Evolutionary conservation across 2,329 filamentous ascomycete genomes (phyloP).

Genomic region (Epichloe coenophiala): DNA sequence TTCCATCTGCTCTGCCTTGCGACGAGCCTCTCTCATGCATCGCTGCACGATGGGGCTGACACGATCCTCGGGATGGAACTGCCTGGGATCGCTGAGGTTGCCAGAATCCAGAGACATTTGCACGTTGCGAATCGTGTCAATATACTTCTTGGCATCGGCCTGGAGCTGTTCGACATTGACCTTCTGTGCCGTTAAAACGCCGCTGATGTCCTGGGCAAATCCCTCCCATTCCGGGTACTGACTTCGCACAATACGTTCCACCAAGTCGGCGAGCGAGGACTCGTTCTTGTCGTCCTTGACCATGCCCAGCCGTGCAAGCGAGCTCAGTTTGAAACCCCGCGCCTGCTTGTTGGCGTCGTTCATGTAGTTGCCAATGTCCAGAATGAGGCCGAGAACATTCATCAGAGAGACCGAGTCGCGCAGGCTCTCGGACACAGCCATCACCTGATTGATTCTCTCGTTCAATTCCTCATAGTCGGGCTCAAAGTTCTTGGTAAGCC

Average conservation of each 20-base stretch:
- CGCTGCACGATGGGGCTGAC: slow-evolving; percentile 84
- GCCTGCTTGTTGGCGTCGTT: slow-evolving; percentile 99
- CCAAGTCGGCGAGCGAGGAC: slow-evolving; percentile 85
- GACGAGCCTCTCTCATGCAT: slow-evolving; percentile 88
- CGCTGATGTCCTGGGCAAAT: slow-evolving; percentile 72
- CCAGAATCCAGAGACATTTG: slow-evolving; percentile 85
- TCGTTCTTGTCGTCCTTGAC: slow-evolving; percentile 99
- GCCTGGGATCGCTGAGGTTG: slow-evolving; percentile 90
- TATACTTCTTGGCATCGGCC: slow-evolving; percentile 77
- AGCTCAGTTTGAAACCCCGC: slow-evolving; percentile 93
- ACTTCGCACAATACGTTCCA: slow-evolving; percentile 90
- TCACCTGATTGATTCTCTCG: slow-evolving; percentile 72
- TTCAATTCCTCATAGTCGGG: slow-evolving; percentile 85
- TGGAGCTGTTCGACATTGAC: slow-evolving; percentile 90
- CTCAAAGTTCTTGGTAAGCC: slow-evolving; percentile 73
- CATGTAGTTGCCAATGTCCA: slow-evolving; percentile 99
- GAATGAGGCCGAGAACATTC: slow-evolving; percentile 88
- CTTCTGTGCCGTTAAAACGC: slow-evolving; percentile 70
- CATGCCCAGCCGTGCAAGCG: slow-evolving; percentile 84
- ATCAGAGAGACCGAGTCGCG: slow-evolving; percentile 86
- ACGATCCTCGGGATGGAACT: slow-evolving; percentile 94
- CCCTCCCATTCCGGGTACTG: slow-evolving; percentile 94
- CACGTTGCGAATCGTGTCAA: slow-evolving; percentile 87
- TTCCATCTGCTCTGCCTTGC: slow-evolving; percentile 92
- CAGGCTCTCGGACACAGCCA: slow-evolving; percentile 74